Conservation (phyloP, 2,329 filamentous ascomycete species). For the Thielaviopsis punctulata region DNA sequence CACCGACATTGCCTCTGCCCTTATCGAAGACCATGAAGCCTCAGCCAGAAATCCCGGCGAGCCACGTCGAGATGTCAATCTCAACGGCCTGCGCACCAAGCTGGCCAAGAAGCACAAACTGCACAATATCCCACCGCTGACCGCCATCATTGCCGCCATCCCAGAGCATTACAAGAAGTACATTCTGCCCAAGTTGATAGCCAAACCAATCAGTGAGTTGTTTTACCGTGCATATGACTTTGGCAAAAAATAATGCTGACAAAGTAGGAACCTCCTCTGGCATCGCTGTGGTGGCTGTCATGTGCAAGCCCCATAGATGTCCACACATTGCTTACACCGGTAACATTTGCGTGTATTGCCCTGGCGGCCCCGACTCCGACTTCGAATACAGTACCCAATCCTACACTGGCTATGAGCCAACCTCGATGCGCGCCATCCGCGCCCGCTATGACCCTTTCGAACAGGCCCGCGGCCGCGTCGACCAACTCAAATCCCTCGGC, state of each 20-base stretch:
- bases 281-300: conserved; percentile 94
- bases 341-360: conserved; percentile 98
- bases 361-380: conserved; percentile 90
- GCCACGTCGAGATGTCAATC: conserved; percentile 71
- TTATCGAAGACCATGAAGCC: conserved; percentile 81
- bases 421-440: conserved; percentile 93
- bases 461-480: conserved; percentile 85
- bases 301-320: conserved; percentile 97
- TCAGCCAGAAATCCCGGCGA: conserved; percentile 54
- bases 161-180: conserved; percentile 99
- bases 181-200: conserved; percentile 86
- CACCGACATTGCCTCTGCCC: conserved; percentile 80
- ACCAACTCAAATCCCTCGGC: conserved; percentile 87
- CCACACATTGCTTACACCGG: conserved; percentile 97
- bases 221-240: background rate
- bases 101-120: conserved; percentile 87
- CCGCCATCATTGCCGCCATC: conserved; percentile 92
- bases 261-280: conserved; percentile 69
- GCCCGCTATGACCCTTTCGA: conserved; percentile 96
- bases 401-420: conserved; percentile 96
- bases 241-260: background rate
- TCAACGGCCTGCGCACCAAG: conserved; percentile 74
- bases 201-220: conserved; percentile 72
- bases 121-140: conserved; percentile 74
- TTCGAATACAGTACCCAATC: conserved; percentile 99